These are phyloP conservation scores for Curvularia sp. DNA, from an alignment of 2,329 filamentous ascomycete genomes.

Conservation along the genomic window DNA sequence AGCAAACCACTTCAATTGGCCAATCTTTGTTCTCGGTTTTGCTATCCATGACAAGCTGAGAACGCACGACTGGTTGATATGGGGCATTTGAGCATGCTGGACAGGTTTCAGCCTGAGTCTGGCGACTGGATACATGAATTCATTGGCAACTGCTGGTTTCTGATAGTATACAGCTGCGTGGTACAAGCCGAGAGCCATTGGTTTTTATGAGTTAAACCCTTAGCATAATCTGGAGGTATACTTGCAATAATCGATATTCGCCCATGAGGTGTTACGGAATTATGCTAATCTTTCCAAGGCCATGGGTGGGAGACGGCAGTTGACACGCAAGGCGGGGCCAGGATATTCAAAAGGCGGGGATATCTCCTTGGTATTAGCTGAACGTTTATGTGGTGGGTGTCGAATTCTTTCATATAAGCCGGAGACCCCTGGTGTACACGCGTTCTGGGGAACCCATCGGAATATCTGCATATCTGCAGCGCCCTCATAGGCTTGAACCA, in stretches of 20 bases:
- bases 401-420: slow-evolving; percentile 22
- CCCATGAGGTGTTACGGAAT: slow-evolving; percentile 18
- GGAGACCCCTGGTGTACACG: slow-evolving; percentile 11
- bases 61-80: slow-evolving; percentile 21
- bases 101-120: slow-evolving; percentile 38
- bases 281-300: slow-evolving; percentile 7
- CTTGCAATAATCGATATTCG: slow-evolving; percentile 21
- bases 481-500: background rate
- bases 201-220: slow-evolving; percentile 33
- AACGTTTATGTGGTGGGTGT: slow-evolving; percentile 19
- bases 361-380: slow-evolving; percentile 13
- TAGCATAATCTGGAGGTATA: slow-evolving; percentile 30
- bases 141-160: slow-evolving; percentile 28
- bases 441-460: slow-evolving; percentile 20
- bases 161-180: slow-evolving; percentile 21
- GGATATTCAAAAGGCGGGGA: slow-evolving; percentile 14
- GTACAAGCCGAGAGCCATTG: slow-evolving; percentile 28
- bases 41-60: slow-evolving; percentile 30
- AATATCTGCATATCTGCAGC: background rate
- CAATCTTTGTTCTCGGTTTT: slow-evolving; percentile 31
- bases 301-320: slow-evolving; percentile 23
- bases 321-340: slow-evolving; percentile 19
- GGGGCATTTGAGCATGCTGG: slow-evolving; percentile 24
- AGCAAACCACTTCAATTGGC: slow-evolving; percentile 27
- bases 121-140: slow-evolving; percentile 16